Evolutionary conservation across 2,329 filamentous ascomycete genomes (phyloP).

Genomic region (Fusarium fracticaudum): DNA sequence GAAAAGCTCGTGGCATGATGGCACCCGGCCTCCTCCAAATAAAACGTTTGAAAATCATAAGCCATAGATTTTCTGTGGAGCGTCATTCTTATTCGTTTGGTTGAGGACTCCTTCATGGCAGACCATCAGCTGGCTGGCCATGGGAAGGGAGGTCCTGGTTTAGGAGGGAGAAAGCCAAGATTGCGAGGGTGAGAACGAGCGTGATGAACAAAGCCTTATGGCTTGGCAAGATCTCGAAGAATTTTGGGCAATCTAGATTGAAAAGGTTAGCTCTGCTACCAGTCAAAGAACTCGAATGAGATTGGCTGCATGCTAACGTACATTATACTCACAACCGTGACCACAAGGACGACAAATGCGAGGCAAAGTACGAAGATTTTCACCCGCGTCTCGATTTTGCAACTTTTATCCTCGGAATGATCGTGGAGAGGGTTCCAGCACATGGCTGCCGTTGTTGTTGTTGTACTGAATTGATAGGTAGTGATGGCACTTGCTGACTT

Average conservation of each 20-base stretch:
- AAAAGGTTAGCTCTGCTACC: not conserved
- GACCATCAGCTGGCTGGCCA: too few relatives aligned
- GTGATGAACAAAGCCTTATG: not conserved
- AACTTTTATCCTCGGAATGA: too few relatives aligned
- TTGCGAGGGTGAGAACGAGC: not conserved
- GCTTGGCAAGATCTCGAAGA: not conserved
- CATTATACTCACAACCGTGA: not conserved
- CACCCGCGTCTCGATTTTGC: too few relatives aligned
- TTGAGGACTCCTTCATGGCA: too few relatives aligned
- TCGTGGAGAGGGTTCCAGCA: too few relatives aligned
- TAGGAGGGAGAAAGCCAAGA: not conserved
- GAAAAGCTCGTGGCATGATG: not conserved
- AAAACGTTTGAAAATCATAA: not conserved
- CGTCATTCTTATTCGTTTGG: too few relatives aligned
- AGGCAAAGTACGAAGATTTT: too few relatives aligned
- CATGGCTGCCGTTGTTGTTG: not conserved
- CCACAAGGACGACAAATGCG: too few relatives aligned
- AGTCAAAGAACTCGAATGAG: too few relatives aligned
- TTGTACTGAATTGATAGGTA: not conserved
- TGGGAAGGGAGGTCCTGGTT: too few relatives aligned
- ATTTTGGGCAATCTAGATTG: not conserved
- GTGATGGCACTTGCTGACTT: not conserved
- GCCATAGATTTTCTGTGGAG: too few relatives aligned
- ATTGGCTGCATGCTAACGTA: not conserved
- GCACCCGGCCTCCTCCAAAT: too few relatives aligned